Conservation (phyloP, 1,284 basidiomycete species). For the Coniferiporia sulphurascens region DNA sequence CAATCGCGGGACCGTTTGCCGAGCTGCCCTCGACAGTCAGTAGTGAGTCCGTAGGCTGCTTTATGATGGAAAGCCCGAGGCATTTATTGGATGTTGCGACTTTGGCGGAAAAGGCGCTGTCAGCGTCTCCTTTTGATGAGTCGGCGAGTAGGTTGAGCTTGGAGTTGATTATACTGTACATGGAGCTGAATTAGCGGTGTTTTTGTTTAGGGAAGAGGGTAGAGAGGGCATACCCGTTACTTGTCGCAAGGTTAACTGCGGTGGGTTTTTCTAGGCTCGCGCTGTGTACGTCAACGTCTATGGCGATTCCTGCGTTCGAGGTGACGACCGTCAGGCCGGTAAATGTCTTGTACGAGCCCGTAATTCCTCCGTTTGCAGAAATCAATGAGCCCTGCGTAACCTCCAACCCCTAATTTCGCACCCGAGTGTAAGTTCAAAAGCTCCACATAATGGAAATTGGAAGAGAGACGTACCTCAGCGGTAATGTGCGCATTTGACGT, state of each 20-base stretch:
- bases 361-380: constrained; percentile 18
- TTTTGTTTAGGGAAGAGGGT: background rate
- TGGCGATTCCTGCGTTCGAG: constrained; percentile 17
- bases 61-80: background rate
- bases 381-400: constrained; percentile 8
- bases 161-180: background rate
- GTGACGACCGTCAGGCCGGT: constrained; percentile 15
- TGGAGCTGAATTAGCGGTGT: background rate
- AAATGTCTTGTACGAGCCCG: constrained; percentile 15
- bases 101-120: constrained; percentile 11
- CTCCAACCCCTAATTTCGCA: constrained; percentile 9
- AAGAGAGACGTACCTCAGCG: constrained; percentile 15
- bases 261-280: constrained; percentile 5
- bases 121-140: background rate
- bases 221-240: constrained; percentile 14
- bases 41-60: background rate
- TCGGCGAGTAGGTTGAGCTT: background rate
- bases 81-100: constrained; percentile 17
- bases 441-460: background rate
- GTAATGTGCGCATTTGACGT: constrained; percentile 20
- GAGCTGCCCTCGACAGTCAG: constrained; percentile 6
- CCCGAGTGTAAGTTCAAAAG: background rate
- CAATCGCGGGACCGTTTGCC: constrained; percentile 8
- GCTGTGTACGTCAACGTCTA: constrained; percentile 14
- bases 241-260: constrained; percentile 12